Base-by-base conservation (phyloP, 108 stramenopile genomes). In the Schizochytrium sp. region DNA sequence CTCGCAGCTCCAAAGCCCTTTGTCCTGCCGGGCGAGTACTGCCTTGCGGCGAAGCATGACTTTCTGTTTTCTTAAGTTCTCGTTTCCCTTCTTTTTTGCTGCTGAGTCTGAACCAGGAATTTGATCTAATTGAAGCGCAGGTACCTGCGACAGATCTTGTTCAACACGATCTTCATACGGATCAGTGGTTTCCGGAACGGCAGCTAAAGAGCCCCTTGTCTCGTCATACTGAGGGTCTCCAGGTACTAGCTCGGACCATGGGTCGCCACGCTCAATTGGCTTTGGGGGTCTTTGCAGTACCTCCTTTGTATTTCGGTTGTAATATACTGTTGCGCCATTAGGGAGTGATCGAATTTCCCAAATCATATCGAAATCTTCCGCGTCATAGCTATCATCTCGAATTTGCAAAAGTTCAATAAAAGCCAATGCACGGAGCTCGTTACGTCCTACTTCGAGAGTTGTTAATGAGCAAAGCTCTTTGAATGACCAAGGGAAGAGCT, bases 231-330 rank as follows among this genome's bases (percentile, higher is more conserved):
- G n/a, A 40, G 76, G 76, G 55, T 83, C 76, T n/a, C 76, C 76
- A 5, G 53, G 50, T 10, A 83, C 76, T 38, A 17, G 55, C 2
- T 49, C 53, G 10, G 50, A 10, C 76, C 76, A 83, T n/a, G 76
- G 76, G 47, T 83, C 76, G 10, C 53, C 76, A 53, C 64, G 76
- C 76, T 49, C 50, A 28, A 83, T 83, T 8, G 76, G 76, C 76
- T 55, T 55, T 7, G 76, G 47, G 5, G 76, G 76, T 40, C 53
- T n/a, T 28, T 83, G 76, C 50, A 83, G 28, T 7, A 83, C 47
- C 47, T 83, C 53, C 15, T 28, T 12, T 5, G 76, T 83, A 7
- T 55, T n/a, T 53, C 5, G 49, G 53, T 83, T 55, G 53, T 55
- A 83, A 42, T 19, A 55, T 13, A 83, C 76, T n/a, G 40, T 40